Conservation (phyloP, 2,329 filamentous ascomycete species). For the Colletotrichum lindemuthianum region DNA sequence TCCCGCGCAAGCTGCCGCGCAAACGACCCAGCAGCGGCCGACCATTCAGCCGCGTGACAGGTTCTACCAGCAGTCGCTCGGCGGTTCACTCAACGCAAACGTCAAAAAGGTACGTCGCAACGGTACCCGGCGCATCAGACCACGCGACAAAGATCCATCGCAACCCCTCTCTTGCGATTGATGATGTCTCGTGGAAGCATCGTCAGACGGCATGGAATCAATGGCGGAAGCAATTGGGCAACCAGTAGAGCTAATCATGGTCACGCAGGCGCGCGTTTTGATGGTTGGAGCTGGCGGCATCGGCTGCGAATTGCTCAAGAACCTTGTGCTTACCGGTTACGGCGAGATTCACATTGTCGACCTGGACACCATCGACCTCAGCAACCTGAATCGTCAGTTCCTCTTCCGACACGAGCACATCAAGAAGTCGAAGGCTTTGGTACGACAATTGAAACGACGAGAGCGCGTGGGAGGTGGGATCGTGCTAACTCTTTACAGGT, state of each 20-base stretch:
- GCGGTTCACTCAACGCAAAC: slow-evolving; percentile 67
- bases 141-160: slow-evolving; percentile 15
- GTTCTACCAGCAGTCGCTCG: slow-evolving; percentile 74
- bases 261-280: slow-evolving; percentile 79
- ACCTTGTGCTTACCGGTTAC: slow-evolving; percentile 91
- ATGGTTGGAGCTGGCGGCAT: slow-evolving; percentile 98
- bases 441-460: slow-evolving; percentile 54
- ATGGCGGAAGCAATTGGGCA: slow-evolving; percentile 12
- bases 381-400: slow-evolving; percentile 97
- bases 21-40: slow-evolving; percentile 36
- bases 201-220: background rate
- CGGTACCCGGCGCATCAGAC: slow-evolving; percentile 27
- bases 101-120: slow-evolving; percentile 72
- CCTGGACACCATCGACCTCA: slow-evolving; percentile 97
- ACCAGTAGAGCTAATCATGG: slow-evolving; percentile 45
- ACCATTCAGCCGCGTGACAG: slow-evolving; percentile 56
- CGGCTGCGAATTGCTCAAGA: slow-evolving; percentile 97
- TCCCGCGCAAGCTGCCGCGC: background rate
- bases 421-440: slow-evolving; percentile 94
- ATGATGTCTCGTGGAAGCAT: background rate
- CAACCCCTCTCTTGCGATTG: background rate
- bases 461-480: slow-evolving; percentile 1
- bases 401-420: slow-evolving; percentile 97
- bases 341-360: slow-evolving; percentile 95
- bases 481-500: slow-evolving; percentile 63